Percentiles rank a stretch among this genome's conserved stretches.
Evolutionary conservation across 2,329 filamentous ascomycete genomes (phyloP).

Genomic region (Cyphellophora europaea): DNA sequence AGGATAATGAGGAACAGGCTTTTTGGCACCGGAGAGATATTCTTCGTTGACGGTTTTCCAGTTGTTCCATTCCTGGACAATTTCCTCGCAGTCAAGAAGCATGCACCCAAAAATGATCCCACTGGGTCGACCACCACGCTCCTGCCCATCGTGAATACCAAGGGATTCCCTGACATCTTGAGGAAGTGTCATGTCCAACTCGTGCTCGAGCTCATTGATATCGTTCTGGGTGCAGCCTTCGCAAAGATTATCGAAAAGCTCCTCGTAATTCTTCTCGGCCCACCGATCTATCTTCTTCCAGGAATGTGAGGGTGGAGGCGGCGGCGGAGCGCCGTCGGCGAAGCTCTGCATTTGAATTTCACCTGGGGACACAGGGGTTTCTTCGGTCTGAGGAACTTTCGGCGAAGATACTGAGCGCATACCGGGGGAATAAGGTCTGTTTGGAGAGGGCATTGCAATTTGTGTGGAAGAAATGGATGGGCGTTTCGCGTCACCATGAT

Average conservation of each 20-base stretch:
- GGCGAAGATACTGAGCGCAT: constrained; percentile 57
- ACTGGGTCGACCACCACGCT: constrained; percentile 81
- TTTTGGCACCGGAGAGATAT: constrained; percentile 56
- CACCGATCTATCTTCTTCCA: constrained; percentile 92
- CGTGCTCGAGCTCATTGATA: constrained; percentile 91
- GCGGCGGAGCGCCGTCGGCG: constrained; percentile 78
- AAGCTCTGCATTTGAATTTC: constrained; percentile 98
- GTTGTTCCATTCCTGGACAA: constrained; percentile 94
- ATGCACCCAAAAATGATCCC: constrained; percentile 90
- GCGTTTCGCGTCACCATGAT: constrained; percentile 63
- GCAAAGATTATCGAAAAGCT: constrained; percentile 86
- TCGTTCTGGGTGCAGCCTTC: constrained; percentile 91
- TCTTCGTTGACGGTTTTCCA: constrained; percentile 92
- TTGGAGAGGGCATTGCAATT: constrained; percentile 44
- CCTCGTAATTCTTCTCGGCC: constrained; percentile 90
- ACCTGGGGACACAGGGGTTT: constrained; percentile 47
- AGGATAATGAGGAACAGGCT: constrained; percentile 52
- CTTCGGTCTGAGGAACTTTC: constrained; percentile 13
- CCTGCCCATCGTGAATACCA: constrained; percentile 89
- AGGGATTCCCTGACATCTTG: constrained; percentile 89
- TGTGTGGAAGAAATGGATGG: constrained; percentile 41
- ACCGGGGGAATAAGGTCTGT: constrained; percentile 78
- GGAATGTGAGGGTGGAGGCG: constrained; percentile 78
- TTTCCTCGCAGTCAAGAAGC: constrained; percentile 96
- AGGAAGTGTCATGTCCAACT: constrained; percentile 86